These are phyloP conservation scores for Astragalus glycyphyllos DNA, from an alignment of 306 rosid genomes.

Conservation along the genomic window DNA sequence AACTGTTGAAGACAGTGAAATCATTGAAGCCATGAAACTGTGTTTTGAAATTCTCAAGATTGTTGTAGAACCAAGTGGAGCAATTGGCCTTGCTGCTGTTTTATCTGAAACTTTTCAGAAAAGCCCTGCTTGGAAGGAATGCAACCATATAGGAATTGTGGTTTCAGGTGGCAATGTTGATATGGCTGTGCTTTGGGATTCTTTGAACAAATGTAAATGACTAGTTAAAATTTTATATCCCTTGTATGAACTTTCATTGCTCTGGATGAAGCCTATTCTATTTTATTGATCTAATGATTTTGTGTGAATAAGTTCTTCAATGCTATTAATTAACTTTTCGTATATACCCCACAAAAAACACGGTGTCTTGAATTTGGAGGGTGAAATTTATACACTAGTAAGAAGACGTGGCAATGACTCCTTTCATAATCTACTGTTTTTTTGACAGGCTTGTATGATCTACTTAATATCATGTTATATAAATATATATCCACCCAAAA, in stretches of 20 bases:
- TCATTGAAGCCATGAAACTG: slow-evolving; percentile 77
- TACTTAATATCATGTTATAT: neutral
- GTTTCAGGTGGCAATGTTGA: slow-evolving; percentile 94
- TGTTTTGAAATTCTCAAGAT: slow-evolving; percentile 81
- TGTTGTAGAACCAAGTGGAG: slow-evolving; percentile 92
- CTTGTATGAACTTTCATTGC: slow-evolving; percentile 32
- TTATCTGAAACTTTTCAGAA: slow-evolving; percentile 76
- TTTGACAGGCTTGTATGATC: neutral
- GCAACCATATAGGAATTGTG: slow-evolving; percentile 75
- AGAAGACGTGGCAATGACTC: too few relatives aligned
- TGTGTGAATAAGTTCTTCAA: slow-evolving; percentile 9
- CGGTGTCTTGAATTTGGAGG: neutral
- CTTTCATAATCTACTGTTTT: too few relatives aligned
- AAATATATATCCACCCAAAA: too few relatives aligned
- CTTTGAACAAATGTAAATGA: slow-evolving; percentile 54
- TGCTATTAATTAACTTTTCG: too few relatives aligned
- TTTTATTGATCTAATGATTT: slow-evolving; percentile 13
- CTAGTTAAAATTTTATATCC: slow-evolving; percentile 1
- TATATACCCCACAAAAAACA: too few relatives aligned
- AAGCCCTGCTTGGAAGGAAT: slow-evolving; percentile 70
- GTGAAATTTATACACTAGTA: neutral
- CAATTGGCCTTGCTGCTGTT: slow-evolving; percentile 94
- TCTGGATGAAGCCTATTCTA: slow-evolving; percentile 11
- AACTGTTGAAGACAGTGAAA: slow-evolving; percentile 81
- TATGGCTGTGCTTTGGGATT: slow-evolving; percentile 70